These are phyloP conservation scores for Triangularia verruculosa DNA, from an alignment of 2,329 filamentous ascomycete genomes.

Conservation along the genomic window DNA sequence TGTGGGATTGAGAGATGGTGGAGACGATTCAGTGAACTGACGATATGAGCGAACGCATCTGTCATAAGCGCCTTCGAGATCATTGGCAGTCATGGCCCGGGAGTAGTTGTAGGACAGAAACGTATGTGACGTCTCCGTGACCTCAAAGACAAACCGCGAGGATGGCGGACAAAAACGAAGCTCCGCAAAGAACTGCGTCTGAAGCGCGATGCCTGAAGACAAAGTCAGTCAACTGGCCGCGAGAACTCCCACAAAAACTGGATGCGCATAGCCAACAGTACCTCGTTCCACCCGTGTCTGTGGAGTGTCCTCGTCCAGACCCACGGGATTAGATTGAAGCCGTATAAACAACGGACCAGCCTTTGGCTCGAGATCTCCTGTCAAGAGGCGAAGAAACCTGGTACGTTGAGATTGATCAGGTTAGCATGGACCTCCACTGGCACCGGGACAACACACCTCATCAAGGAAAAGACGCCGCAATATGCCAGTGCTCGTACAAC, in stretches of 20 bases:
- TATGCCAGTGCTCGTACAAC: slow-evolving; percentile 21
- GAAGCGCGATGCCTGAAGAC: slow-evolving; percentile 22
- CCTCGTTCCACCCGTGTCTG: slow-evolving; percentile 25
- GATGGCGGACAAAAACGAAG: slow-evolving; percentile 22
- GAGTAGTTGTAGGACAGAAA: slow-evolving; percentile 27
- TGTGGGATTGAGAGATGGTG: slow-evolving; percentile 1
- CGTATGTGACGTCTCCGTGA: slow-evolving; percentile 25
- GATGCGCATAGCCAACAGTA: slow-evolving; percentile 5
- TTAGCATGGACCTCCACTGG: background rate
- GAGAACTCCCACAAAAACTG: background rate
- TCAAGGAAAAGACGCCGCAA: slow-evolving; percentile 26
- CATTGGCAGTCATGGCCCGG: slow-evolving; percentile 23
- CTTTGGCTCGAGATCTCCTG: slow-evolving; percentile 25
- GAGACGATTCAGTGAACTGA: slow-evolving; percentile 9
- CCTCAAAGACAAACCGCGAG: slow-evolving; percentile 23
- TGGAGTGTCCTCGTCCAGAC: slow-evolving; percentile 22
- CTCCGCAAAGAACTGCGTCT: slow-evolving; percentile 25
- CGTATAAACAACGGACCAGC: slow-evolving; percentile 27
- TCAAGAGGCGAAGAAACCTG: slow-evolving; percentile 25
- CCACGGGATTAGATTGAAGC: slow-evolving; percentile 13
- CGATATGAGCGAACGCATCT: slow-evolving; percentile 21
- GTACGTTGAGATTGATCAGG: background rate
- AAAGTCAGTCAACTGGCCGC: background rate
- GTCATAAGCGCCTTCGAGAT: slow-evolving; percentile 25
- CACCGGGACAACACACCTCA: slow-evolving; percentile 17